Base-by-base conservation (phyloP, 495 filamentous ascomycete species). In the Letharia columbiana region DNA sequence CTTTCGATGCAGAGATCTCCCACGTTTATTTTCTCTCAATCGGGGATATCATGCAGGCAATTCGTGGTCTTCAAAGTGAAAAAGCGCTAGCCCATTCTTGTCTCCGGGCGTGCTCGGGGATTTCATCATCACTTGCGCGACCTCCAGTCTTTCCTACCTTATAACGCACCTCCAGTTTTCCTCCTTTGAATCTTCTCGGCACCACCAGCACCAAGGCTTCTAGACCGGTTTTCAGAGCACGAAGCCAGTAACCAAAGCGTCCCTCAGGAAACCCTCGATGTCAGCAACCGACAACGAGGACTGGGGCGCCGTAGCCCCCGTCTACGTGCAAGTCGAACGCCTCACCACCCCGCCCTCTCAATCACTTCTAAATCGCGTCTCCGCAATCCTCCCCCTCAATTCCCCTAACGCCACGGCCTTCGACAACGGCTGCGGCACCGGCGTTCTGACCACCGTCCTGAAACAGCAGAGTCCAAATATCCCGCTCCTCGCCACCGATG, bases 381-480 rank as follows among this genome's bases (percentile, higher is more conserved):
- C 44, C 9, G 7, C 15, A 5, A 4, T 52, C 28, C 7, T 17
- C 18, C 44, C 41, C 18, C 60, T 67, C 31, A 3, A 57, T 28
- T 6, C 8, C 12, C 47, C 66, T 12, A 41, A 18, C 18, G 40
- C 35, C n/a, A 47, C 3, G 18, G 67, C 47, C 20, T 57, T 68
- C 37, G 67, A 68, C 35, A 57, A 68, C 37, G 67, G 67, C 3
- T 65, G 62, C 18, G 67, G 67, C 8, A 61, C 62, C 33, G 67
- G 67, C 56, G 45, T 60, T 17, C 41, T 68, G 11, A 62, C 57
- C 2, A 56, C 18, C 12, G 11, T 50, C 11, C 44, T 68, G 9
- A 65, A 68, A 41, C 44, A 7, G 8, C 42, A 31, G 1, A 20
- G 35, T 12, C 62, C 67, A 1, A n/a, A 61, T 37, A 9, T 68